phyloP scores from a whole-genome alignment of 2,329 filamentous ascomycete species.

The Fusarium newnesense region DNA sequence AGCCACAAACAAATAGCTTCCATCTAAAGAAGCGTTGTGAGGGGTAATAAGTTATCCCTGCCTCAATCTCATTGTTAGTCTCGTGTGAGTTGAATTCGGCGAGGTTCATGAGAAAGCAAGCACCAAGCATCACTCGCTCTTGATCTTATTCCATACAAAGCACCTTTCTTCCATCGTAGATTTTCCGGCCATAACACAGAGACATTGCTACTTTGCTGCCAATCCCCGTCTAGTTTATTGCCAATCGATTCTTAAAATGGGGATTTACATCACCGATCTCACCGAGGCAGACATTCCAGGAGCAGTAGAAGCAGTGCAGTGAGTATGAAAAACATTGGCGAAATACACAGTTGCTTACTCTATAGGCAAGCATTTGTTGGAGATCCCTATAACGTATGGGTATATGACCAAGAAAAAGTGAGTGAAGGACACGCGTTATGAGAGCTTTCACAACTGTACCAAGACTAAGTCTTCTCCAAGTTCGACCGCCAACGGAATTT shows the following conservation, averaged over 20 bases:
- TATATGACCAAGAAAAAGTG: conserved; percentile 67
- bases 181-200: neutral
- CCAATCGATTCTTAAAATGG: conserved; percentile 48
- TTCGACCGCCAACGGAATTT: conserved; percentile 70
- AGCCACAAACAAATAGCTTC: neutral
- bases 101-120: neutral
- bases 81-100: neutral
- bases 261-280: conserved; percentile 66
- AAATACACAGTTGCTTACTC: neutral
- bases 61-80: neutral
- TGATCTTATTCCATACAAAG: neutral
- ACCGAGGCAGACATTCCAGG: conserved; percentile 69
- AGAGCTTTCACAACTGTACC: rapidly evolving
- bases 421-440: neutral
- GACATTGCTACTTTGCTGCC: neutral
- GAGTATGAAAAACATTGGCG: neutral
- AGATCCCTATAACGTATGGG: conserved; percentile 75
- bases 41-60: neutral
- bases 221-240: neutral
- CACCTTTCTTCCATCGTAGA: no score
- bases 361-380: conserved; percentile 66
- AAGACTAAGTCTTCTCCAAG: conserved; percentile 46
- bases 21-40: neutral
- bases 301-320: conserved; percentile 72
- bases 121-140: no score